Conservation (phyloP, 1,284 basidiomycete genomes). For the Ganoderma meredithae region DNA sequence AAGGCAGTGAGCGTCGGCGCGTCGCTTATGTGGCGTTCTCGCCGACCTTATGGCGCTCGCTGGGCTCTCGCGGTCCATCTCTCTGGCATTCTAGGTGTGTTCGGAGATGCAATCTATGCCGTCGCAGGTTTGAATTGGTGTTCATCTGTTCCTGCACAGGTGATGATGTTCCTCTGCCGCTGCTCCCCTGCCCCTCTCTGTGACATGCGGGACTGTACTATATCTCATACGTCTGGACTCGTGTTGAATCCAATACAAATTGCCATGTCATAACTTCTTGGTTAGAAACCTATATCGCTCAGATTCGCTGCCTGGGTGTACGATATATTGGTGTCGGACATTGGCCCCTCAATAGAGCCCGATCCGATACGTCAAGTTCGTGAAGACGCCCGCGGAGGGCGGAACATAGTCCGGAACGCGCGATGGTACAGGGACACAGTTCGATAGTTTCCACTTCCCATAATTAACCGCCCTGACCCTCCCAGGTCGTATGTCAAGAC, state of each 20-base stretch:
- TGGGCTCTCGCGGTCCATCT: no score
- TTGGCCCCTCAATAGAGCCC: constrained; percentile 6
- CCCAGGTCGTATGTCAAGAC: no score
- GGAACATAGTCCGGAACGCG: neutral
- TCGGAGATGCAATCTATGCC: no score
- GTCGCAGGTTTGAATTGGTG: no score
- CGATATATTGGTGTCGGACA: neutral
- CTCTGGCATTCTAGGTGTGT: no score
- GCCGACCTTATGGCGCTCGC: no score
- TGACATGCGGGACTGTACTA: neutral
- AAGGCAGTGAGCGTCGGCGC: no score
- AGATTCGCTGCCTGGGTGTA: neutral
- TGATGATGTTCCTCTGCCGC: neutral
- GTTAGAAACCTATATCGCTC: neutral
- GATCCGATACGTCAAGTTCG: neutral
- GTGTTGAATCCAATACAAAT: neutral
- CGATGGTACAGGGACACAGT: neutral
- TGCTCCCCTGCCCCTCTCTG: neutral
- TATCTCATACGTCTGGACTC: neutral
- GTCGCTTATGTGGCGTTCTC: no score
- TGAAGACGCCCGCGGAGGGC: neutral
- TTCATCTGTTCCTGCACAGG: neutral
- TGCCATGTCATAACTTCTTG: neutral
- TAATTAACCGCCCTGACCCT: no score
- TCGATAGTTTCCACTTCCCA: neutral